A percentile compares a stretch with the other conserved stretches of the same genome.
Conservation (phyloP, 2,329 filamentous ascomycete species). For the Cercospora sp. region DNA sequence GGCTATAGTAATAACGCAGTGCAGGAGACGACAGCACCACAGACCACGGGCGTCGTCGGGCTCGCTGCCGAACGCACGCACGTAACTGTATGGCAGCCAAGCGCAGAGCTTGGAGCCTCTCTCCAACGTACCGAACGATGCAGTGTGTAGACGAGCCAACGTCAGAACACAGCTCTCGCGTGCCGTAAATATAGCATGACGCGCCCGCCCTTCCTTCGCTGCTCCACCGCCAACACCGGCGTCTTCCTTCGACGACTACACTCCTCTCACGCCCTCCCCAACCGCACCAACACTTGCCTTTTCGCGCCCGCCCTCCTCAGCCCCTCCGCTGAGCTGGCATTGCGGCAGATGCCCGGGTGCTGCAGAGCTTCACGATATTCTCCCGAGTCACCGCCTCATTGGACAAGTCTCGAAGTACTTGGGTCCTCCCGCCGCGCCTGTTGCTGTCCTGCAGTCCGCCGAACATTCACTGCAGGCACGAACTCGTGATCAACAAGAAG, state of each 20-base stretch:
- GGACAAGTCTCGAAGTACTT: neutral
- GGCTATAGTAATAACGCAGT: neutral
- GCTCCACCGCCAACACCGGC: constrained; percentile 1
- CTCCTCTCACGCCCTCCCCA: neutral
- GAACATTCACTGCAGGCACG: neutral
- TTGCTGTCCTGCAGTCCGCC: neutral
- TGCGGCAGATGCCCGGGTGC: neutral
- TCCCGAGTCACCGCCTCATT: constrained; percentile 5
- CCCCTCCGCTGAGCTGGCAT: neutral
- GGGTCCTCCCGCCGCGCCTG: neutral
- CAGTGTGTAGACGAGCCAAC: neutral
- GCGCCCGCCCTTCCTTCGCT: neutral
- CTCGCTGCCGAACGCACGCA: neutral
- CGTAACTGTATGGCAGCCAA: neutral
- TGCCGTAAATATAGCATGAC: neutral
- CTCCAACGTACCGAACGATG: neutral
- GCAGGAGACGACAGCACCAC: neutral
- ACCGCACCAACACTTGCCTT: neutral
- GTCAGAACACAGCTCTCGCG: neutral
- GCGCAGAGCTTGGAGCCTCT: neutral
- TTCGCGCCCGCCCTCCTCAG: neutral
- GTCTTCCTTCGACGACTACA: neutral
- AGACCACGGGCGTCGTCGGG: neutral
- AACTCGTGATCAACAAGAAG: neutral
- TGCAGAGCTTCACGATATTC: neutral